Conservation (phyloP, 495 filamentous ascomycete genomes). For the Penicillium macrosclerotiorum region DNA sequence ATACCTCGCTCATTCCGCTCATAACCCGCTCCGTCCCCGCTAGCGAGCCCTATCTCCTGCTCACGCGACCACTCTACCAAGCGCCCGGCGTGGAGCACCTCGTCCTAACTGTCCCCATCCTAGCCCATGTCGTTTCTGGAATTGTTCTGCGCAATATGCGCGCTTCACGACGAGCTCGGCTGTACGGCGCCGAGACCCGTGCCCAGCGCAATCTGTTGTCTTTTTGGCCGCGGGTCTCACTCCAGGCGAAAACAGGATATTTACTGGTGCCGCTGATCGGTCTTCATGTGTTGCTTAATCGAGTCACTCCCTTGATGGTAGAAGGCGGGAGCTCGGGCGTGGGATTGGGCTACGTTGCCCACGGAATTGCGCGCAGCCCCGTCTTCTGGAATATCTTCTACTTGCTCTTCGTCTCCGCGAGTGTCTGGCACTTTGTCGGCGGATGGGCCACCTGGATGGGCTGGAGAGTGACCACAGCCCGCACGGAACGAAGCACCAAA, state of each 20-base stretch:
- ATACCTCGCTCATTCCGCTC: conserved; percentile 74
- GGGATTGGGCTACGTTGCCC: conserved; percentile 76
- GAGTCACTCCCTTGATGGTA: conserved; percentile 65
- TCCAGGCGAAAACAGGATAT: conserved; percentile 67
- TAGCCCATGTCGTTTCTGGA: conserved; percentile 61
- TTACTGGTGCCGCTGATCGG: conserved; percentile 59
- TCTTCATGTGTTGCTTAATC: conserved; percentile 69
- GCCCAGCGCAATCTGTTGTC: conserved; percentile 32
- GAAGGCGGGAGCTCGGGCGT: conserved; percentile 83
- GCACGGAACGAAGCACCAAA: conserved; percentile 32
- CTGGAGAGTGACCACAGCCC: conserved; percentile 43
- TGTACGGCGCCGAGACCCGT: conserved; percentile 65
- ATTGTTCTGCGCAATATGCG: conserved; percentile 72
- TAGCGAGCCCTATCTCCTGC: conserved; percentile 57
- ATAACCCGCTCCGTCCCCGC: conserved; percentile 51
- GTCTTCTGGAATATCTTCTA: conserved; percentile 67
- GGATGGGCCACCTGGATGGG: conserved; percentile 76
- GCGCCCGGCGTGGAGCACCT: conserved; percentile 53
- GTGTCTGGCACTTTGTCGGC: conserved; percentile 78
- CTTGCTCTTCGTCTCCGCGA: conserved; percentile 61
- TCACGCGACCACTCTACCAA: conserved; percentile 75
- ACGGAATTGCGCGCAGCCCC: conserved; percentile 73
- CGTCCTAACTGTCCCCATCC: conserved; percentile 43
- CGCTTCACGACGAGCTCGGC: conserved; percentile 58
- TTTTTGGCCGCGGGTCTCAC: conserved; percentile 67